Evolutionary conservation across 371 early-diverging fungal genomes (phyloP).

Genomic region (Mucor ambiguus): DNA sequence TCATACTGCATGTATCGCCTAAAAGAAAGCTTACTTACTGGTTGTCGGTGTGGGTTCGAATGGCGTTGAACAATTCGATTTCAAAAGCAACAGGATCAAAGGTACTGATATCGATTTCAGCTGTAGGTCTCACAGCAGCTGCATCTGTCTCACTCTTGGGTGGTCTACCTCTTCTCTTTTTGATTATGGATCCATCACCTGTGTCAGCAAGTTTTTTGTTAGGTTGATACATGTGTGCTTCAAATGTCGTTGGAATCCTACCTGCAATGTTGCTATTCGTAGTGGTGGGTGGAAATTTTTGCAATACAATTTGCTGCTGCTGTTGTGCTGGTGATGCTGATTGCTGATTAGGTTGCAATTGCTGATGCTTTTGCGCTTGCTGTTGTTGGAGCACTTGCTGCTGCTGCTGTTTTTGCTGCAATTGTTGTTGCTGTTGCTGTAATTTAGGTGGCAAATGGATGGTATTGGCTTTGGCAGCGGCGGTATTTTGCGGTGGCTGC

Average conservation of each 20-base stretch:
- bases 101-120: constrained; percentile 35
- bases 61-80: constrained; percentile 42
- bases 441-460: constrained; percentile 12
- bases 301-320: neutral
- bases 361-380: neutral
- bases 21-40: constrained; percentile 24
- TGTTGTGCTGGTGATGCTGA: neutral
- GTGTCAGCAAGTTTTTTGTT: neutral
- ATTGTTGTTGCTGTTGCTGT: constrained; percentile 7
- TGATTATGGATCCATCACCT: constrained; percentile 10
- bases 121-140: constrained; percentile 29
- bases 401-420: constrained; percentile 3
- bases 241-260: neutral
- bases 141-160: constrained; percentile 48
- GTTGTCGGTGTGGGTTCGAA: constrained; percentile 46
- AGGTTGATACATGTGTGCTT: constrained; percentile 2
- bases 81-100: constrained; percentile 46
- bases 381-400: constrained; percentile 8
- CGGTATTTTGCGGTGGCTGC: neutral
- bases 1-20: too few relatives aligned
- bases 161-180: constrained; percentile 47
- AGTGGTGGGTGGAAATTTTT: neutral
- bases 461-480: neutral
- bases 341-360: constrained; percentile 4
- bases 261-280: neutral